Conservation (phyloP, 805 yeast genomes). For the Kockiozyma suomiensis region DNA sequence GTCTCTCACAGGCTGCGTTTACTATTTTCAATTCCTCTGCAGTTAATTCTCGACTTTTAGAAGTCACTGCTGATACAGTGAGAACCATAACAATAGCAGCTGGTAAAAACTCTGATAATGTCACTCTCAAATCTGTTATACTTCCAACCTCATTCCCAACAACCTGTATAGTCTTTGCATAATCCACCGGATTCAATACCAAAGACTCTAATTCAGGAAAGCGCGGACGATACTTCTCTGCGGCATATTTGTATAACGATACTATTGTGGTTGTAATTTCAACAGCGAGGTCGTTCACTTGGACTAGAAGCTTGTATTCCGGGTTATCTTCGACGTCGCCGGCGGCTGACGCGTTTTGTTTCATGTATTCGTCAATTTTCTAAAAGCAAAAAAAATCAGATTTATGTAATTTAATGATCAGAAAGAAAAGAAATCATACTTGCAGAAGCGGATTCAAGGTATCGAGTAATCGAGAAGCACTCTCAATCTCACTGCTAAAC, state of each 20-base stretch:
- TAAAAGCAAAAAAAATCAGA: not conserved
- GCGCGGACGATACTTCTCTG: constrained; percentile 56
- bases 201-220: constrained; percentile 74
- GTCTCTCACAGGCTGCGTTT: constrained; percentile 50
- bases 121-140: constrained; percentile 39
- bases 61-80: constrained; percentile 69
- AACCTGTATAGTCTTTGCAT: constrained; percentile 54
- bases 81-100: constrained; percentile 71
- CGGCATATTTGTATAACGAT: constrained; percentile 53
- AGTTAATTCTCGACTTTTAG: constrained; percentile 43
- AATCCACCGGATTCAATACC: constrained; percentile 63
- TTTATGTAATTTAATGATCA: not conserved
- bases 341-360: constrained; percentile 36
- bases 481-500: constrained; percentile 27
- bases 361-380: constrained; percentile 24
- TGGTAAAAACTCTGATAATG: constrained; percentile 50
- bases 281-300: constrained; percentile 57
- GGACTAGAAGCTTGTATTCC: constrained; percentile 56
- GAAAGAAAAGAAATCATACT: constrained; percentile 3
- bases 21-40: constrained; percentile 47
- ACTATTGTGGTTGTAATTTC: constrained; percentile 59
- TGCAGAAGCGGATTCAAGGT: constrained; percentile 19
- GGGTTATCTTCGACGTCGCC: constrained; percentile 41
- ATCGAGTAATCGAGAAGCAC: constrained; percentile 18
- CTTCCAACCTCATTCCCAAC: constrained; percentile 53